phyloP scores from a whole-genome alignment of 805 yeast species.

The Candida pini region DNA sequence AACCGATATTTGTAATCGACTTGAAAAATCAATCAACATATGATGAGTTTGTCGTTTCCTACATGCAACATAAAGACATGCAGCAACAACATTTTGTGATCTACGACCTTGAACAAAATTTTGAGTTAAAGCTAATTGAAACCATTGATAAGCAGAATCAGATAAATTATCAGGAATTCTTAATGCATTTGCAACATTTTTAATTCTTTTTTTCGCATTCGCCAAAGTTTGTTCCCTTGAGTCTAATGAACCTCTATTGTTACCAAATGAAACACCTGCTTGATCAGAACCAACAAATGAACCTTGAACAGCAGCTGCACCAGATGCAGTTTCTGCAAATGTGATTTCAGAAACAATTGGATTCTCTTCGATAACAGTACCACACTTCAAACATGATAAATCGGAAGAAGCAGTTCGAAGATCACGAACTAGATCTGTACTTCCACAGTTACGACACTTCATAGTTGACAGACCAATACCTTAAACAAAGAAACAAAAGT shows the following conservation, averaged over 20 bases:
- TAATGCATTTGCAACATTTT: slow-evolving; percentile 73
- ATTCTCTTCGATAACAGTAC: slow-evolving; percentile 82
- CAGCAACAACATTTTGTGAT: slow-evolving; percentile 91
- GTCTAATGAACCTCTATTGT: slow-evolving; percentile 70
- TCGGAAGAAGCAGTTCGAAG: slow-evolving; percentile 62
- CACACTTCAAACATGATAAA: slow-evolving; percentile 76
- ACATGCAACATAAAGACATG: slow-evolving; percentile 93
- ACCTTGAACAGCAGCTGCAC: slow-evolving; percentile 96
- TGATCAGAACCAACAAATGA: slow-evolving; percentile 88
- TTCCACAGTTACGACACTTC: slow-evolving; percentile 41
- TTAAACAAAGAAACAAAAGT: too few species aligned
- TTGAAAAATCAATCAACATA: slow-evolving; percentile 92
- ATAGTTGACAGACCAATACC: too few species aligned
- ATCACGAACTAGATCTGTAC: slow-evolving; percentile 47
- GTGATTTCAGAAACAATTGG: slow-evolving; percentile 95
- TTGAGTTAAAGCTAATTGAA: slow-evolving; percentile 74
- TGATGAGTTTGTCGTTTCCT: slow-evolving; percentile 87
- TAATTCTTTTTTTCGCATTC: slow-evolving; percentile 75
- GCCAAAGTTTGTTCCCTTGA: slow-evolving; percentile 84
- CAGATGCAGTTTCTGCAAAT: slow-evolving; percentile 85
- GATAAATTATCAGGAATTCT: slow-evolving; percentile 78
- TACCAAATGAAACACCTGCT: slow-evolving; percentile 63
- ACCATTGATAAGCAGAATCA: slow-evolving; percentile 87
- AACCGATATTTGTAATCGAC: slow-evolving; percentile 83
- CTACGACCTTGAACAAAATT: slow-evolving; percentile 97